Conservation (phyloP, 2,329 filamentous ascomycete genomes). For the Coniochaeta pulveracea region DNA sequence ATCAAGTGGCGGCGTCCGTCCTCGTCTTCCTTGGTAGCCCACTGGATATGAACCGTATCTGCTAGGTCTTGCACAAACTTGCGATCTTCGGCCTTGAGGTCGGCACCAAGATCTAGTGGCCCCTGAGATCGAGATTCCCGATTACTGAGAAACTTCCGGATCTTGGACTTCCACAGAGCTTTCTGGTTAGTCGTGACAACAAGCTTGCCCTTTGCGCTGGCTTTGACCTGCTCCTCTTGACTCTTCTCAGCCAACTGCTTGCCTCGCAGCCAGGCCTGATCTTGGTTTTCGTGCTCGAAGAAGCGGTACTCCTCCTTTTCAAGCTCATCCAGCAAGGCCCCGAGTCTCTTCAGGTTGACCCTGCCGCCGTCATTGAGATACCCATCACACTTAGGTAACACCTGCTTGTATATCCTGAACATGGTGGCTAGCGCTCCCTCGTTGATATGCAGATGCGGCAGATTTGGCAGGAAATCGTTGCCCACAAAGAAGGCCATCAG, state of each 20-base stretch:
- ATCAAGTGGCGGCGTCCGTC: slow-evolving; percentile 42
- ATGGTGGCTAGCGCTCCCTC: slow-evolving; percentile 93
- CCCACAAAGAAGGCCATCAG: slow-evolving; percentile 99
- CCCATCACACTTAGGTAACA: slow-evolving; percentile 76
- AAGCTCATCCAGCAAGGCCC: slow-evolving; percentile 69
- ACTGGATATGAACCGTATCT: slow-evolving; percentile 43
- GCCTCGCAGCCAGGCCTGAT: slow-evolving; percentile 84
- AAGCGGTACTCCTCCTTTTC: slow-evolving; percentile 84
- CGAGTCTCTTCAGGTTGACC: slow-evolving; percentile 76
- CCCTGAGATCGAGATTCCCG: slow-evolving; percentile 46
- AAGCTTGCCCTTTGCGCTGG: slow-evolving; percentile 47
- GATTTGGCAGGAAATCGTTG: slow-evolving; percentile 96
- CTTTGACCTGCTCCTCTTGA: slow-evolving; percentile 45
- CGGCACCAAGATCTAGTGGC: slow-evolving; percentile 65
- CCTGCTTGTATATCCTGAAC: slow-evolving; percentile 92
- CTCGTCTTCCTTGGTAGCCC: slow-evolving; percentile 46
- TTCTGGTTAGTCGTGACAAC: slow-evolving; percentile 72
- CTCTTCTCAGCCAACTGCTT: slow-evolving; percentile 67
- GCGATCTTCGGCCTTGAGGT: slow-evolving; percentile 72
- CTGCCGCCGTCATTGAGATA: slow-evolving; percentile 95
- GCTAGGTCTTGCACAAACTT: slow-evolving; percentile 89
- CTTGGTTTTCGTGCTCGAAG: slow-evolving; percentile 81
- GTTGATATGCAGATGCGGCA: slow-evolving; percentile 95
- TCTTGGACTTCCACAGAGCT: slow-evolving; percentile 64
- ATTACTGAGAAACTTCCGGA: slow-evolving; percentile 73